These are phyloP conservation scores for Firmiana major DNA, from an alignment of 345 rosid species.

Conservation along the genomic window DNA sequence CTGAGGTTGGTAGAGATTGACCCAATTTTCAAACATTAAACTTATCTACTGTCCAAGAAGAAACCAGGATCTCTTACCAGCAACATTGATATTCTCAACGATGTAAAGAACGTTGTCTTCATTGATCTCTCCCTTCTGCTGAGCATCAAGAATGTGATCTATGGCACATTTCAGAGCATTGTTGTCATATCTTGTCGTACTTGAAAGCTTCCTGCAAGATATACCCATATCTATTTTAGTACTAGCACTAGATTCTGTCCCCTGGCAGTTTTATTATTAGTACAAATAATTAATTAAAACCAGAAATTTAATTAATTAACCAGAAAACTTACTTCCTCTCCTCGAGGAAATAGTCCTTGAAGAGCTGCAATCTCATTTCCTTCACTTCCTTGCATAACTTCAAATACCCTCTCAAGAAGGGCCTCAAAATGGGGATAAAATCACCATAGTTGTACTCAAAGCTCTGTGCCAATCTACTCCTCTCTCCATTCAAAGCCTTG, in stretches of 20 bases:
- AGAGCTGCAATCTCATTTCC: conserved; percentile 66
- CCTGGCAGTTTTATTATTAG: not conserved
- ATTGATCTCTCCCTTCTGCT: conserved; percentile 86
- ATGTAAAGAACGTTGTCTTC: conserved; percentile 98
- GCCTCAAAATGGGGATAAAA: conserved; percentile 91
- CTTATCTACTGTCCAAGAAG: not conserved
- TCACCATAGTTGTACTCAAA: conserved; percentile 95
- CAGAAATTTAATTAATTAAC: not conserved
- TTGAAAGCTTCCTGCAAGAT: conserved; percentile 60
- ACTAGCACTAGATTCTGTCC: not conserved
- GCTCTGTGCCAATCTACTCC: conserved; percentile 93
- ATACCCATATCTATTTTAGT: too few species aligned
- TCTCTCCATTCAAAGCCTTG: conserved; percentile 91
- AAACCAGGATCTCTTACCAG: conserved; percentile 40
- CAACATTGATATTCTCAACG: conserved; percentile 96
- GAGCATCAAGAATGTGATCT: conserved; percentile 89
- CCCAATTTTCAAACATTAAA: not conserved
- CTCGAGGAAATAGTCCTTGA: conserved; percentile 90
- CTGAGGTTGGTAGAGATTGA: not conserved
- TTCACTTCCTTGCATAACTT: conserved; percentile 90
- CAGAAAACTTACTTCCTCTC: conserved; percentile 73
- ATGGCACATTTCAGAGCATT: conserved; percentile 86
- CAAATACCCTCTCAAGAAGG: conserved; percentile 86
- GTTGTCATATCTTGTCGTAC: conserved; percentile 52
- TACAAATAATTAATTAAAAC: not conserved